Evolutionary conservation across 2,329 filamentous ascomycete species (phyloP), one percentile per base, ranked within the genome.

Genomic region (Colletotrichum gloeosporioides): DNA sequence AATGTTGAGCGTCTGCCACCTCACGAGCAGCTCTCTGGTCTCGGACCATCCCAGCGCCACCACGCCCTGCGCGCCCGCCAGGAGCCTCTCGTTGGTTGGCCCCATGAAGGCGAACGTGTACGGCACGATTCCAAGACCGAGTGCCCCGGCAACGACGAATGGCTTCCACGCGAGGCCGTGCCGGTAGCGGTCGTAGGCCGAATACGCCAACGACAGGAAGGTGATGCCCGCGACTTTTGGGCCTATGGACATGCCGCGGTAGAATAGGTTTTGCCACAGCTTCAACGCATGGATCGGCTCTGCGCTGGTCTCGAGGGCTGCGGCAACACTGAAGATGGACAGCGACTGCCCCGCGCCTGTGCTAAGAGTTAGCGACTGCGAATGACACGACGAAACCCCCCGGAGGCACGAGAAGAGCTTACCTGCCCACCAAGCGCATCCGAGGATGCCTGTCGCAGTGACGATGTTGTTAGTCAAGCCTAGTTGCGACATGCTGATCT

Each of bases 101-200:
- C 70, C 79, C 84, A 88, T 87, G 61, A 83, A 77, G 27, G 80
- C n/a, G 13, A 84, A 3, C 1, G 86, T 88, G 62, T 83, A 88
- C 2, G 86, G 86, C 34, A 87, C 81, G 44, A 87, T 87, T 39
- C 77, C 78, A 8, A 86, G 32, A n/a, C 83, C 81, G 55, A 85
- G 79, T 12, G 70, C 79, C 13, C 79, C 85, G 0, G 83, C 85
- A 1, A 79, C 80, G 10, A 78, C 80, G 66, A 83, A 83, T 2
- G 83, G 82, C 66, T 78, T 80, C 86, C 86, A 87, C 31, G 74
- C 75, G 3, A 78, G 78, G 2, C 81, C 81, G 12, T 78, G 78
- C 13, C 78, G 62, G 32, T 75, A 74, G 4, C 81, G 80, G 34
- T 83, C 79, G 57, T 86, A 87, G 10, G 86, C 84, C 8, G 82